phyloP scores from a whole-genome alignment of 495 filamentous ascomycete species.

The Opeltia flavorubescens region DNA sequence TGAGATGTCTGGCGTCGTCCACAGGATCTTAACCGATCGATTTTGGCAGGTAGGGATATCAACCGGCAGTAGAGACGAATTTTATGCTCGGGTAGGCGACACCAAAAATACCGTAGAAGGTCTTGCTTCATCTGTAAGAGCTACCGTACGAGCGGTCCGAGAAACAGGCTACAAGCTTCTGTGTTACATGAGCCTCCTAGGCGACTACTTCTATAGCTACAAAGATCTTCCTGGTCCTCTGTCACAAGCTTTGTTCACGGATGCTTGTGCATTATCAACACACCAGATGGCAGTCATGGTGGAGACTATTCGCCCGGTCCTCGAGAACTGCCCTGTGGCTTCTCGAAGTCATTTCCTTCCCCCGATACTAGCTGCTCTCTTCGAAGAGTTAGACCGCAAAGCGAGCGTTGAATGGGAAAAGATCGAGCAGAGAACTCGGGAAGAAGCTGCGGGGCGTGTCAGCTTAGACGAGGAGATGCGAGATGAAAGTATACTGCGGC shows the following conservation, averaged over 20 bases:
- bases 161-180: constrained; percentile 89
- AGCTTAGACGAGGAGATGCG: constrained; percentile 93
- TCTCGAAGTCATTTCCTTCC: constrained; percentile 72
- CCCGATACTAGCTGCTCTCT: constrained; percentile 67
- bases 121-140: constrained; percentile 81
- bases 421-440: constrained; percentile 47
- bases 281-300: constrained; percentile 87
- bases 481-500: constrained; percentile 87
- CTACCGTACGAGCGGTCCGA: constrained; percentile 72
- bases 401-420: constrained; percentile 71
- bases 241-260: constrained; percentile 67
- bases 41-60: constrained; percentile 99
- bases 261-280: constrained; percentile 72
- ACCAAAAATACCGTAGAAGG: constrained; percentile 87
- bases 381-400: constrained; percentile 73
- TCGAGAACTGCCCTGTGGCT: constrained; percentile 76
- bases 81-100: constrained; percentile 78
- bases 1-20: constrained; percentile 65
- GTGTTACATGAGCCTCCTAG: constrained; percentile 80
- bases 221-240: constrained; percentile 71
- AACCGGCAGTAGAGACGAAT: constrained; percentile 83
- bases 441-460: constrained; percentile 44
- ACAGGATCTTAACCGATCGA: constrained; percentile 77
- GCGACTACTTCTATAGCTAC: constrained; percentile 80
- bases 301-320: constrained; percentile 70